Base-by-base conservation (phyloP, 2,329 filamentous ascomycete species). In the Pestalotiopsis sp. region DNA sequence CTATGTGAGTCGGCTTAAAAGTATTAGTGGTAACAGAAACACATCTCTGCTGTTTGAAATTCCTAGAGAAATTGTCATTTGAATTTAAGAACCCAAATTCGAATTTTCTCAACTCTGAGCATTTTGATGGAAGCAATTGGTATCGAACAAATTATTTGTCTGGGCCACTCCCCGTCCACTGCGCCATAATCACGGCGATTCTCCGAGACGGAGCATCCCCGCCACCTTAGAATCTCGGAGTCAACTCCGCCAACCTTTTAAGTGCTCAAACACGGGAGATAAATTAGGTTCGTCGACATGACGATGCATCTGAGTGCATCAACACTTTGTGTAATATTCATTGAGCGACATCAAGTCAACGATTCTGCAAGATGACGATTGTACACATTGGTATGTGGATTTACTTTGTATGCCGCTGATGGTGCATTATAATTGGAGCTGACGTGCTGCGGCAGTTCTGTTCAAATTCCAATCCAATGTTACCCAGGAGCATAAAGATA, bases 381-480 rank as follows among this genome's bases (percentile, higher is more conserved):
- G 59, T 62, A 20, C 59, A 62, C 31, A 20, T 62, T 17, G 59
- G 59, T 62, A n/a, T 14, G 59, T 39, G 13, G 1, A 17, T 20
- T 11, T n/a, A 3, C 23, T 23, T 23, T 3, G 23, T 23, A 7
- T 20, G 36, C 38, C 27, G 27, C 27, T 4, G 6, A 31, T 2
- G n/a, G 36, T 7, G 20, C 45, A 52, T 9, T 52, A 52, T 52
- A 52, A 6, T 6, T 31, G 20, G 17, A 12, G 11, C 31, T 36
- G 17, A 20, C n/a, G 7, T 20, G 5, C 39, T 4, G 3, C 11
- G 27, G 23, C n/a, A 87, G 85, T 87, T 0, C 75, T 86, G 7
- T 86, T 87, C 76, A 86, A 85, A 70, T 86, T 87, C 71, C 79
- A 78, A 11, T 52, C 79, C 1, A 80, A 83, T 25, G 79, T 85